phyloP scores from a whole-genome alignment of 2,329 filamentous ascomycete species.

The Beauveria sp. region DNA sequence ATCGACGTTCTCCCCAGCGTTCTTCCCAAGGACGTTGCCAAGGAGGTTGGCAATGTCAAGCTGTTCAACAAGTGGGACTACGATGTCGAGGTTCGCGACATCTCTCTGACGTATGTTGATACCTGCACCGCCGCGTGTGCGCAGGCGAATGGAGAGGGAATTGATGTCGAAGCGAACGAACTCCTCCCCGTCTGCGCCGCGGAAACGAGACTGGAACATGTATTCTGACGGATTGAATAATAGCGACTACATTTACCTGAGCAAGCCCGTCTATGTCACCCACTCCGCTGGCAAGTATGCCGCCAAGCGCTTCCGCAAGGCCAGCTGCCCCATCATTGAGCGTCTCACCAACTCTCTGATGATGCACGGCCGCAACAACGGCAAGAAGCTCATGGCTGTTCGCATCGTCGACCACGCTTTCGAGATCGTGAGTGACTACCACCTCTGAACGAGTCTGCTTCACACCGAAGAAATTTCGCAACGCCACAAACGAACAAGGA shows the following conservation, averaged over 20 bases:
- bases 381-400: constrained; percentile 99
- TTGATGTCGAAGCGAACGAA: constrained; percentile 6
- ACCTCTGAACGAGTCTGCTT: background rate
- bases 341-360: constrained; percentile 99
- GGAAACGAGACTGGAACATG: constrained; percentile 9
- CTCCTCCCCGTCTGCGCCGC: background rate
- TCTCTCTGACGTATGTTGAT: constrained; percentile 85
- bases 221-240: constrained; percentile 26
- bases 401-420: constrained; percentile 98
- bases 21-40: constrained; percentile 86
- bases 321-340: constrained; percentile 99
- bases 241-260: constrained; percentile 99
- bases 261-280: constrained; percentile 96
- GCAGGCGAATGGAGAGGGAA: background rate
- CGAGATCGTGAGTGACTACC: constrained; percentile 77
- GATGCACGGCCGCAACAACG: constrained; percentile 99
- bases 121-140: background rate
- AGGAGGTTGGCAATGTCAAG: constrained; percentile 88
- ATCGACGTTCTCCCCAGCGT: constrained; percentile 77
- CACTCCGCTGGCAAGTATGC: constrained; percentile 99
- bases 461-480: background rate
- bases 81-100: constrained; percentile 99
- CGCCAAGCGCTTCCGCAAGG: constrained; percentile 99
- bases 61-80: constrained; percentile 97
- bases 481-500: background rate